Evolutionary conservation across 257 asterid species (phyloP).

Genomic region (Eustoma russellianum): DNA sequence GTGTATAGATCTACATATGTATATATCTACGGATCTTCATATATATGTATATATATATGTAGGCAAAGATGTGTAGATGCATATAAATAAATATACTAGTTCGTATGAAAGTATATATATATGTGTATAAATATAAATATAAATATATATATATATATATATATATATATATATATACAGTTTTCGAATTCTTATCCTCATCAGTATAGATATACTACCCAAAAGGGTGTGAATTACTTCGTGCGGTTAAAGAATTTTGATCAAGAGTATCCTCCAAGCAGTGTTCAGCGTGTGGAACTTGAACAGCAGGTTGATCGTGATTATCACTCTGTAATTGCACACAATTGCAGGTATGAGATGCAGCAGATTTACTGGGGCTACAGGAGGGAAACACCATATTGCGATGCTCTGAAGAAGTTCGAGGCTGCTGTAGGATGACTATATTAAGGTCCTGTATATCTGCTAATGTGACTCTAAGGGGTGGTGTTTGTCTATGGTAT

Average conservation of each 20-base stretch:
- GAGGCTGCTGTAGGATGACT: slow-evolving; percentile 41
- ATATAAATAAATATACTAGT: no score
- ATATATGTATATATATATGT: no score
- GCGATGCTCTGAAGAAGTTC: slow-evolving; percentile 75
- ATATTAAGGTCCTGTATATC: slow-evolving; percentile 18
- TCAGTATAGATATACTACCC: slow-evolving; percentile 44
- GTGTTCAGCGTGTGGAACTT: slow-evolving; percentile 42
- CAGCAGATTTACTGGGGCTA: slow-evolving; percentile 84
- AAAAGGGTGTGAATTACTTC: slow-evolving; percentile 66
- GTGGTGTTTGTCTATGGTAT: background rate
- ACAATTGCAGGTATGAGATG: slow-evolving; percentile 72
- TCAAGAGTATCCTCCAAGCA: slow-evolving; percentile 56
- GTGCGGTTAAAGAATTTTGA: slow-evolving; percentile 68
- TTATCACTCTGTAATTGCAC: slow-evolving; percentile 44
- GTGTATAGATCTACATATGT: no score
- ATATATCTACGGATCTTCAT: no score
- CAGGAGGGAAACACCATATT: slow-evolving; percentile 60
- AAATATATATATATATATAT: no score
- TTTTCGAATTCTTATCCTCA: slow-evolving; percentile 46
- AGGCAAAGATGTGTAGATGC: no score
- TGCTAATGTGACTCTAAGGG: no score
- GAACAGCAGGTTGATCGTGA: slow-evolving; percentile 66
- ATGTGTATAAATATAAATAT: no score
- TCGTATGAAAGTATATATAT: no score
- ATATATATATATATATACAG: no score